Conservation (phyloP, 441 rosid species). For the Mallotus repandus region DNA sequence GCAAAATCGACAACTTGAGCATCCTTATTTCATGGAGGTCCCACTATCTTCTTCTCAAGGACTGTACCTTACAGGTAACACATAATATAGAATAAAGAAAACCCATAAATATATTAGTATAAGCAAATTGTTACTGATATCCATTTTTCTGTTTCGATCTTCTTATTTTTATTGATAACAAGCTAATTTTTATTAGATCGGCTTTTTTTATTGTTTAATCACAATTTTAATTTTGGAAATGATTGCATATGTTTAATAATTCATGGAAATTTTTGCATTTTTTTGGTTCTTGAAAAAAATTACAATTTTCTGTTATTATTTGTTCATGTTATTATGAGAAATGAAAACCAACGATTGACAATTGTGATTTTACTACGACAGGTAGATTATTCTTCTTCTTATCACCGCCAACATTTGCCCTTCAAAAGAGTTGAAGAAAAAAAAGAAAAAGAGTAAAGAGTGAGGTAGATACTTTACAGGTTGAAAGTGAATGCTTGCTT, state of each 20-base stretch:
- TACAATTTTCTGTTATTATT: too few relatives aligned
- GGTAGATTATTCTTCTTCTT: not conserved
- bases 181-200: too few relatives aligned
- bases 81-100: not conserved
- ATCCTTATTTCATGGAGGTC: slow-evolving; percentile 88
- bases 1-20: slow-evolving; percentile 82
- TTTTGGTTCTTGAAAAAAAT: too few relatives aligned
- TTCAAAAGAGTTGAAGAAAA: not conserved
- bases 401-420: slow-evolving; percentile 19
- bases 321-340: too few relatives aligned
- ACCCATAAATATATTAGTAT: not conserved
- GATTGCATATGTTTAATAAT: too few relatives aligned
- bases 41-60: slow-evolving; percentile 64
- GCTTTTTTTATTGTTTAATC: too few relatives aligned
- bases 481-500: not conserved
- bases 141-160: not conserved
- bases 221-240: too few relatives aligned
- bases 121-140: not conserved
- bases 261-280: too few relatives aligned
- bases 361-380: too few relatives aligned
- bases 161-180: too few relatives aligned
- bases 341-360: too few relatives aligned
- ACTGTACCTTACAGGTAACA: slow-evolving; percentile 66
- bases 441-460: not conserved
- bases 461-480: slow-evolving; percentile 17